A percentile compares a stretch with the other conserved stretches of the same genome.
Conservation (phyloP, 106 monocot species). For the Acorus calamus region DNA sequence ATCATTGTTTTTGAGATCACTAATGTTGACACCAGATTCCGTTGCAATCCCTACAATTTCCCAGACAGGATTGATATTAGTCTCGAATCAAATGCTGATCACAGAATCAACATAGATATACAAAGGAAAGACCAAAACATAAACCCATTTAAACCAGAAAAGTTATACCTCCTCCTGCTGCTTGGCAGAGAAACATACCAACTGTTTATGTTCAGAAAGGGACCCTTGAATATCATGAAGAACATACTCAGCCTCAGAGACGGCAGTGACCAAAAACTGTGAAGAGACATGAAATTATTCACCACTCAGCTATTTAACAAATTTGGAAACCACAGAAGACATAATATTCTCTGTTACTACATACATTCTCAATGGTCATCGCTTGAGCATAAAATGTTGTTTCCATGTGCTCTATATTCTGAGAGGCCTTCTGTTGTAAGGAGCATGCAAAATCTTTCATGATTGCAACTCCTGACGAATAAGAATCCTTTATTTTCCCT, state of each 20-base stretch:
- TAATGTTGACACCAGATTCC: slow-evolving; percentile 38
- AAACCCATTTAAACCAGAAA: background rate
- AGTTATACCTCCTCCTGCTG: slow-evolving; percentile 41
- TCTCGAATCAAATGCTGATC: background rate
- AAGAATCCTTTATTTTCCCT: slow-evolving; percentile 34
- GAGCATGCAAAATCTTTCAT: slow-evolving; percentile 33
- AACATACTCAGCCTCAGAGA: slow-evolving; percentile 50
- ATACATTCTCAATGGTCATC: slow-evolving; percentile 47
- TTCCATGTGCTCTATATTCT: slow-evolving; percentile 34
- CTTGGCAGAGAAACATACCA: slow-evolving; percentile 30
- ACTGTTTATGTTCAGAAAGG: slow-evolving; percentile 34
- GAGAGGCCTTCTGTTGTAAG: slow-evolving; percentile 20
- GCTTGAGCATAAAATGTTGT: slow-evolving; percentile 15
- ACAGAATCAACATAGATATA: background rate
- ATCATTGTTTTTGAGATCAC: slow-evolving; percentile 38
- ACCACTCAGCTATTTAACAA: background rate
- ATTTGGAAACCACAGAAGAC: background rate
- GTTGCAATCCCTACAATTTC: slow-evolving; percentile 29
- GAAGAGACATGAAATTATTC: slow-evolving; percentile 1
- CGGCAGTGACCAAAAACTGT: slow-evolving; percentile 45
- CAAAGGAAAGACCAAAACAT: background rate
- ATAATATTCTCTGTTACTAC: background rate
- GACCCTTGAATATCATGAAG: slow-evolving; percentile 32
- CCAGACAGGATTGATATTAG: background rate
- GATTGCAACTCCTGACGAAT: slow-evolving; percentile 28